Evolutionary conservation across 2,329 filamentous ascomycete genomes (phyloP), one percentile per base, ranked within the genome.

Genomic region (Pyricularia pennisetigena): DNA sequence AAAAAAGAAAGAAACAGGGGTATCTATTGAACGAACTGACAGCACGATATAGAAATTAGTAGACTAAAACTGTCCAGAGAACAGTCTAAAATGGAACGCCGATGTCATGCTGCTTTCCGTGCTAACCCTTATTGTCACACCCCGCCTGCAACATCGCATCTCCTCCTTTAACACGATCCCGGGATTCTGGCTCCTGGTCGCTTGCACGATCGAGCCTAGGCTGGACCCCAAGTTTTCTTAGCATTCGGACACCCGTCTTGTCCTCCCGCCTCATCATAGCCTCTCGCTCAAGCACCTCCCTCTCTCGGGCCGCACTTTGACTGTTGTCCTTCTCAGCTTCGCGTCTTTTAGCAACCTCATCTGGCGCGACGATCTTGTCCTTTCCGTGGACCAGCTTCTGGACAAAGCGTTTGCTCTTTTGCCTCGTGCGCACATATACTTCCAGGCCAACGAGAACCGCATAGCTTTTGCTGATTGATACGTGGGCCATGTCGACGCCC

Each of bases 371-470:
- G 8, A 90, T 74, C 73, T 87, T 88, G 68, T 88, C 86, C 69
- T 86, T 83, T 30, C 82, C 77, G 41, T 85, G 80, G 29, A 82
- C 77, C 54, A 86, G 73, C 69, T 84, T 85, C 68, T 83, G 80
- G 69, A 80, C 74, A 12, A 83, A 72, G 64, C 79, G 78, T 78
- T 90, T 91, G 41, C 90, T 83, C 74, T 88, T 88, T 69, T 82
- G 82, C 66, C 88, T 86, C 14, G 89, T 89, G 73, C 88, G 88
- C 66, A 90, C 79, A 74, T 96, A 97, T 16, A 88, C 85, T 80
- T 97, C 93, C 4, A 97, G 82, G 0, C 94, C 94, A 0, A 94
- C 85, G 0, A 97, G 82, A 0, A 97, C 88, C 0, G 91, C 89
- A 74, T 97, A 97, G 1, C 90, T 90, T 73, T 93, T 89, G 61